phyloP scores from a whole-genome alignment of 805 yeast species.

The Cyberlindnera euphorbiiphila region DNA sequence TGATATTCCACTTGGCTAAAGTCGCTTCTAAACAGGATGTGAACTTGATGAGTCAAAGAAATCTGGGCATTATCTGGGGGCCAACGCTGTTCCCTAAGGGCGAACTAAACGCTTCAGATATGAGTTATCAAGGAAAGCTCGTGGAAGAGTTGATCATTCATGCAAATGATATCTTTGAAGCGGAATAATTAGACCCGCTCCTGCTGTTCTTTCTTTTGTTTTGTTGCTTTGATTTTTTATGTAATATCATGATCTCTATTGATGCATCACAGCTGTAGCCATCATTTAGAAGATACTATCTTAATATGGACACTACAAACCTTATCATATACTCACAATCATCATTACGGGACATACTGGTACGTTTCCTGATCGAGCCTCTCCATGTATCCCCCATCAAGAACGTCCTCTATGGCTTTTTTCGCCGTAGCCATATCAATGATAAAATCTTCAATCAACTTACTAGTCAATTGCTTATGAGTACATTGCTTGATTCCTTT shows the following conservation, averaged over 20 bases:
- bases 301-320: too few relatives aligned
- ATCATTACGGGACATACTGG: slow-evolving; percentile 18
- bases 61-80: slow-evolving; percentile 92
- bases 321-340: too few relatives aligned
- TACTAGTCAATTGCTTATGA: slow-evolving; percentile 16
- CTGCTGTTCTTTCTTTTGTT: neutral
- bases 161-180: slow-evolving; percentile 77
- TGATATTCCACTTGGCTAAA: slow-evolving; percentile 79
- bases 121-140: slow-evolving; percentile 70
- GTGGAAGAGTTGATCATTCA: slow-evolving; percentile 81
- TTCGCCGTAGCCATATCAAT: slow-evolving; percentile 11
- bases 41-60: slow-evolving; percentile 80
- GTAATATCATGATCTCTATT: neutral
- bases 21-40: slow-evolving; percentile 57
- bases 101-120: slow-evolving; percentile 64
- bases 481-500: slow-evolving; percentile 12
- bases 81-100: slow-evolving; percentile 75
- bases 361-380: slow-evolving; percentile 14
- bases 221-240: neutral
- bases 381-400: slow-evolving; percentile 14
- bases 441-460: slow-evolving; percentile 8
- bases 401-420: slow-evolving; percentile 10
- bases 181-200: slow-evolving; percentile 46
- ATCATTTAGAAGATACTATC: too few relatives aligned
- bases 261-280: neutral